Evolutionary conservation across 2,329 filamentous ascomycete genomes (phyloP), one percentile per base, ranked within the genome.

Genomic region (Aspergillus chevalieri): DNA sequence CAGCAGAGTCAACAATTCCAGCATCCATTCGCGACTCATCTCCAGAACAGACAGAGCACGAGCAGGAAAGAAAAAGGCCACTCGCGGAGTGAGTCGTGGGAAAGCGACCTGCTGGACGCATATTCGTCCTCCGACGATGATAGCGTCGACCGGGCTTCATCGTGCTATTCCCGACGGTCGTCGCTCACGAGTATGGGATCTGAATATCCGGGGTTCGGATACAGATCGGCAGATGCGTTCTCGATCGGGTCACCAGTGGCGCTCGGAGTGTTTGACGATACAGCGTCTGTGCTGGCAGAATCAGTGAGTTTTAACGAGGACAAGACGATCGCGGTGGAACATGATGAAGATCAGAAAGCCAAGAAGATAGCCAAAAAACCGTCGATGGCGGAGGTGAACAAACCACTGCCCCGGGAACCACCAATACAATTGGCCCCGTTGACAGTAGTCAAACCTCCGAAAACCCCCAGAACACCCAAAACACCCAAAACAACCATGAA

Each of bases 331-430:
- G 10, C 26, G 10, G 26, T 30, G 26, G 26, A 30, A 30, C 26
- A 30, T 30, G 2, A 7, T 30, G 26, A 30, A 30, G 26, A 30
- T 30, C 26, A 12, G 26, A 57, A 17, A 36, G 30, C 54, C 12
- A 54, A 56, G 21, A 56, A 57, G 19, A 53, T 54, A 9, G 15
- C 8, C 4, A 26, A 44, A 22, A 26, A 28, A 28, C 42, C 42
- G 14, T 63, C 62, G 1, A 51, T 62, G 19, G 54, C 56, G 10
- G 58, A 69, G 19, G 48, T 65, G 17, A 66, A 72, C 47, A 74
- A 74, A 46, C 69, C 71, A 6, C 61, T 74, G 4, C 71, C 72
- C 14, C 58, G 64, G 4, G 67, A 67, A 19, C 70, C 71, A 22
- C 56, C 59, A 1, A 59, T 64, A 34, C 55, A 58, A 44, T 47